Base-by-base conservation (phyloP, 805 yeast species). In the Nakazawaea pomicola region DNA sequence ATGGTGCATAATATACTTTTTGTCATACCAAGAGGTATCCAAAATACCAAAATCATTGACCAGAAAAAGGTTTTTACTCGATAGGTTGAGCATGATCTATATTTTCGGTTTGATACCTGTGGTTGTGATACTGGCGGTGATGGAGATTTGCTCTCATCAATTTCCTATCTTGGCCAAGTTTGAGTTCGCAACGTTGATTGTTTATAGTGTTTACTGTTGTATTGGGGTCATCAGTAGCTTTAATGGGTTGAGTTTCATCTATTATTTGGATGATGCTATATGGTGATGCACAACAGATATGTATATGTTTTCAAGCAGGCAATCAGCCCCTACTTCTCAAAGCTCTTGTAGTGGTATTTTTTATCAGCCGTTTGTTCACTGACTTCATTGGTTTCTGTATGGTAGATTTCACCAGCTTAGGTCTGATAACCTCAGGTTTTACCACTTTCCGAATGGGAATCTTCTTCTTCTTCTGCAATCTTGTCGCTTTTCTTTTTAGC, bases 161-260 rank as follows among this genome's bases (percentile, higher is more conserved):
- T 78, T 72, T 50, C 72, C 60, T 44, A 38, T 78, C 1, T 64
- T 86, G 46, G 72, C 73, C 40, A 74, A 68, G 50, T 72, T 77
- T 44, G 86, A 87, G 59, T 91, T 89, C 54, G 61, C 86, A 44
- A 78, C 86, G 35, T 67, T 91, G 49, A 87, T 93, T 88, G 63
- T 79, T 9, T 75, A 87, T 43, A 86, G 96, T 48, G 81, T 87
- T 6, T 91, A 91, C 61, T 87, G 97, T 59, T 77, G 87, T 0
- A 46, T 86, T 14, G 99, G 99, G 3, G 78, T 93, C 6, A 67
- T 90, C 7, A 71, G 86, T 33, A 78, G 95, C 37, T 93, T 96
- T 95, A 74, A 83, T 48, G 93, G 95, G 6, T 74, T 89, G 49
- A 79, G 85, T 46, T 90, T 96, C 96, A 64, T 85, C 40, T 90